Evolutionary conservation across 345 rosid genomes (phyloP), one percentile per base, ranked within the genome.

Genomic region (Bruguiera sexangula): DNA sequence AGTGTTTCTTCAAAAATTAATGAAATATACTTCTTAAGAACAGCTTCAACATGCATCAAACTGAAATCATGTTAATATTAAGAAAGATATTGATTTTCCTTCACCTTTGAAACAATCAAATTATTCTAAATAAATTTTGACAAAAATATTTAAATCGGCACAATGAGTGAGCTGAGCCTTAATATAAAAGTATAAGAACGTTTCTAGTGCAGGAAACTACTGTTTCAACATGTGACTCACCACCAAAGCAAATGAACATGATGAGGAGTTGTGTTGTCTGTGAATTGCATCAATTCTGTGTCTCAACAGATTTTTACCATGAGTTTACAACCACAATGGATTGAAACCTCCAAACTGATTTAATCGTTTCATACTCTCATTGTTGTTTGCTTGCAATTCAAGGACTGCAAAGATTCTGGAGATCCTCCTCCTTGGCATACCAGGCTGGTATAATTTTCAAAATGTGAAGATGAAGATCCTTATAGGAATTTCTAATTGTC

Each of bases 371-470:
- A 11, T 43, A 20, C 65, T 18, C 32, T 36, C 30, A 32, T 24
- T 39, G 48, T 24, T 51, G 60, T 39, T 16, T 10, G 13, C 63
- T 31, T 39, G 24, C n/a, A 51, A 66, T 6, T 89, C 83, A 95
- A 60, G 98, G 99, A 71, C 91, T 86, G 84, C 77, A 78, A 31
- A 95, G 98, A 81, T 72, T 79, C 80, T 82, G 92, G 39, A 92
- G 88, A 80, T 95, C 97, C 76, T 92, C 99, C 72, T 90, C 93
- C 72, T 90, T 95, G 6, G 99, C 99, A 73, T 90, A 95, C 97
- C 98, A 90, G 70, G 77, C 76, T 27, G 99, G 99, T 77, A 91
- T 85, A 69, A 95, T 92, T 86, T 95, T 92, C 16, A 86, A 76
- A 36, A 95, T 76, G 63, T 92, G 96, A 16, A 97, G 97, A 69